Evolutionary conservation across 2,329 filamentous ascomycete species (phyloP).

Genomic region (Alternaria atra): DNA sequence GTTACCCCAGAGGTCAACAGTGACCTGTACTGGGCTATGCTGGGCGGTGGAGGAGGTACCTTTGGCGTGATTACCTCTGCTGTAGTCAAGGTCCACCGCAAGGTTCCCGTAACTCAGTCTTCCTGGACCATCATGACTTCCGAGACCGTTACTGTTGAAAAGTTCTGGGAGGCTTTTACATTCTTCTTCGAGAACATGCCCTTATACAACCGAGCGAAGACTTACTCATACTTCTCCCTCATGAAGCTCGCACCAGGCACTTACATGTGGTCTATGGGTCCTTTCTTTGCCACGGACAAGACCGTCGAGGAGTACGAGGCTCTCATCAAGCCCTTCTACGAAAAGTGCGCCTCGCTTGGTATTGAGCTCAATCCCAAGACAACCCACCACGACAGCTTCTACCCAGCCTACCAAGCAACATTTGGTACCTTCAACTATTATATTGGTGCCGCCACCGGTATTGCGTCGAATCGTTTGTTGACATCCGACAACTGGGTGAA

Average conservation of each 20-base stretch:
- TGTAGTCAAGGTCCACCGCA: slow-evolving; percentile 45
- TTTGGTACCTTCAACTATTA: slow-evolving; percentile 34
- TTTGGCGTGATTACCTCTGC: slow-evolving; percentile 48
- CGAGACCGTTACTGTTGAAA: slow-evolving; percentile 40
- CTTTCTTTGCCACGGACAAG: slow-evolving; percentile 42
- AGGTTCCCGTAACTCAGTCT: slow-evolving; percentile 41
- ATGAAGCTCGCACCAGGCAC: slow-evolving; percentile 32
- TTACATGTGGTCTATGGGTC: slow-evolving; percentile 38
- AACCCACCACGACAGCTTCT: slow-evolving; percentile 36
- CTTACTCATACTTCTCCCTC: slow-evolving; percentile 40
- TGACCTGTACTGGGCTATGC: slow-evolving; percentile 51
- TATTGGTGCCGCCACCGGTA: slow-evolving; percentile 42
- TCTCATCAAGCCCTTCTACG: slow-evolving; percentile 35
- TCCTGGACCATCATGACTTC: slow-evolving; percentile 43
- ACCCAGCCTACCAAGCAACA: slow-evolving; percentile 43
- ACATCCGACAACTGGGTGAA: slow-evolving; percentile 45
- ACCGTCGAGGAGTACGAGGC: slow-evolving; percentile 34
- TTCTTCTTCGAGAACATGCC: slow-evolving; percentile 37
- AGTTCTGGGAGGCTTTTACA: slow-evolving; percentile 40
- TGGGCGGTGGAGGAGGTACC: slow-evolving; percentile 49
- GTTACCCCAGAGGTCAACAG: slow-evolving; percentile 45
- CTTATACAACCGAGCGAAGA: slow-evolving; percentile 35
- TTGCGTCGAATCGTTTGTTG: slow-evolving; percentile 48
- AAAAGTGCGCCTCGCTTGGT: slow-evolving; percentile 32
- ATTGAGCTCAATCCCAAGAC: slow-evolving; percentile 37